Evolutionary conservation across 345 rosid species (phyloP).

Genomic region (Isatis tinctoria): DNA sequence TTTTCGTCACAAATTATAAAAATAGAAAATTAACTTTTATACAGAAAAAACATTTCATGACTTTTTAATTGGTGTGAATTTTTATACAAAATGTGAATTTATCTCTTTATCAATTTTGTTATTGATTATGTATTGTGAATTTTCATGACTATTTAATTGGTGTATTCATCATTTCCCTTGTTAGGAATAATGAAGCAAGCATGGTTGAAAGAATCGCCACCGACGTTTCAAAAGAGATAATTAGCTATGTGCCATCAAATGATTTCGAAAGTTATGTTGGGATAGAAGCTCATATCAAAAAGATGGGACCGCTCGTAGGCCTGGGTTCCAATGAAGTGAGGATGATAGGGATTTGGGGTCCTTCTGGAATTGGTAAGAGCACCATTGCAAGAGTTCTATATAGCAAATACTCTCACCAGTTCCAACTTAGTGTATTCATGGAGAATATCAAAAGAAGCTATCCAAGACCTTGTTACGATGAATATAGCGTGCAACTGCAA

Average conservation of each 20-base stretch:
- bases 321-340: constrained; percentile 3
- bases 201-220: constrained; percentile 14
- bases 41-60: no score
- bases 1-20: no score
- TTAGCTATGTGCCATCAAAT: not conserved
- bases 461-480: not conserved
- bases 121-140: not conserved
- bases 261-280: constrained; percentile 19
- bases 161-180: not conserved
- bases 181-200: constrained; percentile 7
- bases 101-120: no score
- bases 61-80: no score
- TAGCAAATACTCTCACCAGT: not conserved
- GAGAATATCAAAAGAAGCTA: not conserved
- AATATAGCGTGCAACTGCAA: constrained; percentile 2
- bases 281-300: constrained; percentile 3
- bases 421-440: constrained; percentile 1
- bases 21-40: no score
- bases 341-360: constrained; percentile 41
- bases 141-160: not conserved
- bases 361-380: constrained; percentile 22
- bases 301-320: not conserved
- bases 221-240: not conserved
- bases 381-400: constrained; percentile 35
- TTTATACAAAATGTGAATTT: no score